These are phyloP conservation scores for Saccharum spontaneum DNA, from an alignment of 176 grass and related monocot genomes.

Conservation along the genomic window DNA sequence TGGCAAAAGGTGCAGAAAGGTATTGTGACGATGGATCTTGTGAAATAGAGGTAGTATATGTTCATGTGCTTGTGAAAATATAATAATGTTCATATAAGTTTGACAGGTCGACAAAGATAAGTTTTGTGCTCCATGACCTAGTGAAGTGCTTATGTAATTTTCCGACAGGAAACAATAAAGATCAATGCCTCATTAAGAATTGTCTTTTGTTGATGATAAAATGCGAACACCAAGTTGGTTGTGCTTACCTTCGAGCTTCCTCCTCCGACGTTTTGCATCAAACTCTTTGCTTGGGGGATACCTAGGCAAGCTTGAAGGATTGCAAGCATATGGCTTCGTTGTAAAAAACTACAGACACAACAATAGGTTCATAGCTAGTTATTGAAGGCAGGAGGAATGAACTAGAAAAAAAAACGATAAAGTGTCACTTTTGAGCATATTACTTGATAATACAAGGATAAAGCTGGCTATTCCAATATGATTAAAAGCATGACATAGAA, in stretches of 20 bases:
- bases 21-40: background rate
- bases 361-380: slow-evolving; percentile 1
- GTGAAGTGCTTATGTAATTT: background rate
- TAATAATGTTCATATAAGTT: background rate
- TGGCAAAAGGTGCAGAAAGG: background rate
- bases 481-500: background rate
- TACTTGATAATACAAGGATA: background rate
- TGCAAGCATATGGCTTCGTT: slow-evolving; percentile 86
- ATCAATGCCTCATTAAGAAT: background rate
- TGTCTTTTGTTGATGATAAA: background rate
- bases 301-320: slow-evolving; percentile 88
- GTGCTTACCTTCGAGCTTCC: slow-evolving; percentile 76
- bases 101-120: background rate
- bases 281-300: slow-evolving; percentile 97
- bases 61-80: background rate
- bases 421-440: background rate
- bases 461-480: background rate
- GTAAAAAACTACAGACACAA: slow-evolving; percentile 78
- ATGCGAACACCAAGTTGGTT: slow-evolving; percentile 6
- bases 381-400: background rate
- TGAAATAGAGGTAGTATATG: slow-evolving; percentile 1
- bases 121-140: background rate
- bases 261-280: slow-evolving; percentile 93
- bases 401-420: background rate
- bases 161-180: background rate